phyloP scores from a whole-genome alignment of 2,329 filamentous ascomycete genomes.

The Diplodia intermedia region DNA sequence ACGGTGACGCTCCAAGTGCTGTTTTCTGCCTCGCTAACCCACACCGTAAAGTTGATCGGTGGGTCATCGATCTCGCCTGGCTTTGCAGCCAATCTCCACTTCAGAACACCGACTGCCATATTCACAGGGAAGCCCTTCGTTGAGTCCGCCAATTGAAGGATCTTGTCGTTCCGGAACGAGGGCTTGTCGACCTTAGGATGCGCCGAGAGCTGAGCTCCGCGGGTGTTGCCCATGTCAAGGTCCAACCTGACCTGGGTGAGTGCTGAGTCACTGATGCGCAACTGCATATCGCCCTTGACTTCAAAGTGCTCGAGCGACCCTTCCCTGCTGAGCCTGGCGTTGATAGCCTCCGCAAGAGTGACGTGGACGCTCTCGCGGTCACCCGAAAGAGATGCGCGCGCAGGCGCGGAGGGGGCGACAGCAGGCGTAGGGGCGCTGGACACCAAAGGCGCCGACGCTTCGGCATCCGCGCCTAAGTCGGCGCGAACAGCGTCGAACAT shows the following conservation, averaged over 20 bases:
- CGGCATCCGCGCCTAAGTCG: constrained; percentile 85
- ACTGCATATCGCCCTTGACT: constrained; percentile 88
- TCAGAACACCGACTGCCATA: constrained; percentile 88
- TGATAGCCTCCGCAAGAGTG: constrained; percentile 87
- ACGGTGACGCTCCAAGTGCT: constrained; percentile 88
- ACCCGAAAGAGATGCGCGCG: constrained; percentile 69
- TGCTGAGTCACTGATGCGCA: constrained; percentile 86
- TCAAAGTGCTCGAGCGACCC: constrained; percentile 85
- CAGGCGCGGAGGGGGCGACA: constrained; percentile 56
- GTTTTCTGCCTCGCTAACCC: constrained; percentile 87
- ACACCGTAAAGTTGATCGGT: constrained; percentile 95
- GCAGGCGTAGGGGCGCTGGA: constrained; percentile 61
- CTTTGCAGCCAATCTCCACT: constrained; percentile 88
- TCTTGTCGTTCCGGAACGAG: constrained; percentile 80
- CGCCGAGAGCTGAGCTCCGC: constrained; percentile 89
- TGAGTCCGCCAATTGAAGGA: constrained; percentile 88
- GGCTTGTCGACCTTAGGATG: constrained; percentile 96
- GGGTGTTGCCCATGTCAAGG: constrained; percentile 75
- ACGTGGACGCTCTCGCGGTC: constrained; percentile 89
- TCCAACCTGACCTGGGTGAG: constrained; percentile 92
- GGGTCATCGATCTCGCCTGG: constrained; percentile 79
- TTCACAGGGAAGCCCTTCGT: constrained; percentile 92
- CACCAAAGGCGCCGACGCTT: constrained; percentile 74
- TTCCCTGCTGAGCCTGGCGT: constrained; percentile 85
- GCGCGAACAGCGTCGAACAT: constrained; percentile 96